phyloP scores from a whole-genome alignment of 2,329 filamentous ascomycete genomes.

The Elsinoe perseae region DNA sequence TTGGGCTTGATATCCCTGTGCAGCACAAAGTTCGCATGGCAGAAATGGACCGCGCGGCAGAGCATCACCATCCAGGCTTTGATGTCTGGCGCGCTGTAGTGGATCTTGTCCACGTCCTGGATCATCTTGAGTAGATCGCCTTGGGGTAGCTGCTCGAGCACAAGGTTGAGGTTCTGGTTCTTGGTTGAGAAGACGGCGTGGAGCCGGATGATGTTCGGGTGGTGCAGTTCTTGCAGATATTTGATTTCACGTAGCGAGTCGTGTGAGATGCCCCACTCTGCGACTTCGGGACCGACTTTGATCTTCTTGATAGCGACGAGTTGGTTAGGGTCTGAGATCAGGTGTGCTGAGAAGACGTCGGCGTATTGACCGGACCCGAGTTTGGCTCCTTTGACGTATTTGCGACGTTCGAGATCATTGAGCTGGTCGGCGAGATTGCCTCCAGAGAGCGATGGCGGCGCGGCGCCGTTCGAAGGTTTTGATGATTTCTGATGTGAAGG shows the following conservation, averaged over 20 bases:
- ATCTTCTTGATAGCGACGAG: slow-evolving; percentile 92
- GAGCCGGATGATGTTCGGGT: slow-evolving; percentile 91
- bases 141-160: slow-evolving; percentile 87
- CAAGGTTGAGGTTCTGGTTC: slow-evolving; percentile 91
- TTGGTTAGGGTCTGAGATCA: slow-evolving; percentile 60
- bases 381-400: slow-evolving; percentile 82
- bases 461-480: neutral
- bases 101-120: slow-evolving; percentile 63
- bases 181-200: slow-evolving; percentile 92
- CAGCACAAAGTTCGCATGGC: slow-evolving; percentile 86
- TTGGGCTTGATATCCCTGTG: slow-evolving; percentile 99
- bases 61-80: slow-evolving; percentile 99
- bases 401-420: slow-evolving; percentile 54
- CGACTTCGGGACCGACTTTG: slow-evolving; percentile 77
- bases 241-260: slow-evolving; percentile 95
- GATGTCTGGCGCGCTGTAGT: slow-evolving; percentile 81
- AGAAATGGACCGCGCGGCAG: slow-evolving; percentile 87
- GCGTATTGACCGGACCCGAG: slow-evolving; percentile 96
- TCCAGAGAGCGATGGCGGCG: neutral
- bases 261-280: slow-evolving; percentile 76
- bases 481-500: neutral
- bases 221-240: slow-evolving; percentile 84
- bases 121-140: slow-evolving; percentile 94
- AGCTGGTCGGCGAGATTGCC: slow-evolving; percentile 41
- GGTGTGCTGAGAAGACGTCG: slow-evolving; percentile 83